Evolutionary conservation across 2,329 filamentous ascomycete genomes (phyloP).

Genomic region (Talaromyces sp.): DNA sequence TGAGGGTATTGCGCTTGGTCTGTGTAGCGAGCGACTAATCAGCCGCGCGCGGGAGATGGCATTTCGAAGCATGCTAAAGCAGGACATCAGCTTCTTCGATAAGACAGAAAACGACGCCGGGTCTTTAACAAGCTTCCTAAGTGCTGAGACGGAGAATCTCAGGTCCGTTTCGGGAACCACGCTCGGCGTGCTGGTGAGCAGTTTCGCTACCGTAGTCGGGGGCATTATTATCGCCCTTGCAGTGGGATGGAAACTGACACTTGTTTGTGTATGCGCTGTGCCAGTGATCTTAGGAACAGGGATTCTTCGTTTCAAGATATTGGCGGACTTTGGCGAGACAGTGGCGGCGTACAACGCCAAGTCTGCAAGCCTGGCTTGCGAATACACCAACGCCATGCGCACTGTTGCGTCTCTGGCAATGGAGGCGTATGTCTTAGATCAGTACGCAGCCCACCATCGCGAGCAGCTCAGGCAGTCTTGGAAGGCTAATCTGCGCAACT

Average conservation of each 20-base stretch:
- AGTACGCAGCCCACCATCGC: slow-evolving; percentile 49
- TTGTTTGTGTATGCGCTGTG: slow-evolving; percentile 74
- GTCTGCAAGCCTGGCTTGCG: slow-evolving; percentile 84
- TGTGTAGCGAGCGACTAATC: slow-evolving; percentile 76
- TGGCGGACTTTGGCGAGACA: slow-evolving; percentile 70
- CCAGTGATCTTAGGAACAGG: slow-evolving; percentile 73
- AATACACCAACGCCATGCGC: slow-evolving; percentile 66
- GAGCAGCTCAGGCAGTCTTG: slow-evolving; percentile 56
- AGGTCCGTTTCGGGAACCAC: slow-evolving; percentile 85
- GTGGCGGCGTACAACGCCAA: slow-evolving; percentile 70
- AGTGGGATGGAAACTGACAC: slow-evolving; percentile 83
- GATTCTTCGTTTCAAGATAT: slow-evolving; percentile 82
- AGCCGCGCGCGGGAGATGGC: slow-evolving; percentile 75
- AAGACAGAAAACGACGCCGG: slow-evolving; percentile 82
- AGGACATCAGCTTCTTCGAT: slow-evolving; percentile 92
- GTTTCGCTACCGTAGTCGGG: slow-evolving; percentile 70
- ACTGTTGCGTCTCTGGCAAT: slow-evolving; percentile 87
- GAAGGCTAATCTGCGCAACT: slow-evolving; percentile 69
- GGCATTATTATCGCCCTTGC: slow-evolving; percentile 64
- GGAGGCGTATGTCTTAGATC: slow-evolving; percentile 69
- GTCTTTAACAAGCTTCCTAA: slow-evolving; percentile 80
- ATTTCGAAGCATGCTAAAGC: slow-evolving; percentile 81
- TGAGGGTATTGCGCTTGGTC: slow-evolving; percentile 72
- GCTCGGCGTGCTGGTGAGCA: slow-evolving; percentile 77
- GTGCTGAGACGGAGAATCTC: slow-evolving; percentile 81